Evolutionary conservation across 164 flowering plant species (phyloP).

Genomic region (Santalum album): DNA sequence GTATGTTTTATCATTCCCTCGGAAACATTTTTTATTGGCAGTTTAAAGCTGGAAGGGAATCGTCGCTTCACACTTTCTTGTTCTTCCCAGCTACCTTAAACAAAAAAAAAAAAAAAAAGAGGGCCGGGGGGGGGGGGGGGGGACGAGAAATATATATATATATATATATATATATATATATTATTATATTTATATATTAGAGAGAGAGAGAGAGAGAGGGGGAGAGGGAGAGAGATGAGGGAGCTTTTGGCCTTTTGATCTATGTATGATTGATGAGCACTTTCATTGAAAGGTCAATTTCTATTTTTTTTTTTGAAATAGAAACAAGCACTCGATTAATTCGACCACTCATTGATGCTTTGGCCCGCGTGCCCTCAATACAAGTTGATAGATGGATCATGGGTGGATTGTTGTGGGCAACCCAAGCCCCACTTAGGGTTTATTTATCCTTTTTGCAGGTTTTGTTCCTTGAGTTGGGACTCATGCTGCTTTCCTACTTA

Average conservation of each 20-base stretch:
- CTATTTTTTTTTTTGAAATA: conserved; percentile 24
- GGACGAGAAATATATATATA: no score
- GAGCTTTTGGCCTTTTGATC: no score
- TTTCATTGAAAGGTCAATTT: conserved; percentile 58
- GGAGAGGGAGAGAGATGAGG: background rate
- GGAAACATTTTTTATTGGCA: conserved; percentile 6
- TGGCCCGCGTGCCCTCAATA: conserved; percentile 47
- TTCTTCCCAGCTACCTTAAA: conserved; percentile 11
- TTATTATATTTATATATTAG: no score
- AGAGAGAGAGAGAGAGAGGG: conserved; percentile 7
- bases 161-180: no score
- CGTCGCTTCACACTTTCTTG: conserved; percentile 33
- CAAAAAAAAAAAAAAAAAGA: background rate
- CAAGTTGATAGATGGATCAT: conserved; percentile 14
- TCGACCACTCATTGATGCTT: conserved; percentile 25
- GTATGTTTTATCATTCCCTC: no score
- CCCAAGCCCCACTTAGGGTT: conserved; percentile 19
- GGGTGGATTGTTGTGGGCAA: conserved; percentile 19
- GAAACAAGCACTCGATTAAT: conserved; percentile 17
- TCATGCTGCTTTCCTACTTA: conserved; percentile 31
- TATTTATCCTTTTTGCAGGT: conserved; percentile 35
- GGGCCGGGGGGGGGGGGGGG: no score
- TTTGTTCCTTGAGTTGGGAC: conserved; percentile 40
- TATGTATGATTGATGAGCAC: no score
- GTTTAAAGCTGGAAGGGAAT: conserved; percentile 59